These are phyloP conservation scores for Globisporangium cederbergense DNA, from an alignment of 352 stramenopile species.

Conservation along the genomic window DNA sequence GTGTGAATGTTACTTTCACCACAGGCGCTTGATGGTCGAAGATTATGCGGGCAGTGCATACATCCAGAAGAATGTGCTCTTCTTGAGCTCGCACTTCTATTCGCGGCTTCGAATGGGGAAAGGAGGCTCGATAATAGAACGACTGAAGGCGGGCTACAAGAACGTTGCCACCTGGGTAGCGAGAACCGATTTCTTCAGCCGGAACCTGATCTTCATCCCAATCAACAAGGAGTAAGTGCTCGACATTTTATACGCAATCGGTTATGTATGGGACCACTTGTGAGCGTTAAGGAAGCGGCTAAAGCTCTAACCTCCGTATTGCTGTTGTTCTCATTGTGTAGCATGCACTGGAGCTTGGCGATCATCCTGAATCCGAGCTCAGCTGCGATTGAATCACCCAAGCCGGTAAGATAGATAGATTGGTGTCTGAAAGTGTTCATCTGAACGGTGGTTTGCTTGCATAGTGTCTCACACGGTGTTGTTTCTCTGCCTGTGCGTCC, in stretches of 20 bases:
- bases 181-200: conserved; percentile 62
- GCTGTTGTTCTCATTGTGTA: conserved; percentile 20
- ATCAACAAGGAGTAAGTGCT: conserved; percentile 83
- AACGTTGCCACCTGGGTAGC: conserved; percentile 78
- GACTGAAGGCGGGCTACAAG: conserved; percentile 62
- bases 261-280: too few species aligned
- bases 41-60: conserved; percentile 32
- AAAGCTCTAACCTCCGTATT: conserved; percentile 5
- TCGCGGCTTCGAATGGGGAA: conserved; percentile 49
- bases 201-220: conserved; percentile 79
- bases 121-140: conserved; percentile 23
- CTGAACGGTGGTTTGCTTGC: neutral
- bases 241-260: neutral
- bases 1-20: neutral
- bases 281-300: neutral
- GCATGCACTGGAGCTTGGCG: conserved; percentile 81
- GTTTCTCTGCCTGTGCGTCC: too few species aligned
- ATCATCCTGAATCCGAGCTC: conserved; percentile 67
- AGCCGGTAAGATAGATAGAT: conserved; percentile 21
- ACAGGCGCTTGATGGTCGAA: conserved; percentile 56
- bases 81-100: conserved; percentile 82
- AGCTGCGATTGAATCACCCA: conserved; percentile 26
- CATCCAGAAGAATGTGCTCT: conserved; percentile 71
- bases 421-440: neutral
- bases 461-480: too few species aligned